Evolutionary conservation across 331 rosid species (phyloP).

Genomic region (Prunus yedoensis): DNA sequence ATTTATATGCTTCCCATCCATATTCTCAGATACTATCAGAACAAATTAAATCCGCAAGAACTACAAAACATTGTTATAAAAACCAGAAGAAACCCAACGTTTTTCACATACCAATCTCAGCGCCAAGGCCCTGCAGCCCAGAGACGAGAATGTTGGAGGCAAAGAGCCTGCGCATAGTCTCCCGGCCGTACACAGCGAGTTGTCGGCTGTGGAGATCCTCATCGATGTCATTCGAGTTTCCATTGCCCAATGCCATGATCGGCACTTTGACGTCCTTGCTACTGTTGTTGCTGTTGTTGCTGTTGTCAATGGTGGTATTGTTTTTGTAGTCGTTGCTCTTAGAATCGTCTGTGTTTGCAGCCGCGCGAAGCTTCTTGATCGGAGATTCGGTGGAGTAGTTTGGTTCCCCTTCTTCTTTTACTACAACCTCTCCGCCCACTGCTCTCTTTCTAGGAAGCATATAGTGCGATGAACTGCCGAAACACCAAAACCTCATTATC

Average conservation of each 20-base stretch:
- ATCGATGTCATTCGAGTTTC: constrained; percentile 20
- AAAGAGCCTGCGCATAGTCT: constrained; percentile 33
- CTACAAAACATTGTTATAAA: background rate
- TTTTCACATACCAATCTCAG: constrained; percentile 25
- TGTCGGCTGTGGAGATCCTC: constrained; percentile 34
- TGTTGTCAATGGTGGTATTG: background rate
- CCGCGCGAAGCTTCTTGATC: constrained; percentile 26
- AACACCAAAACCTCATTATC: constrained; percentile 13
- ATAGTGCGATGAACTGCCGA: constrained; percentile 35
- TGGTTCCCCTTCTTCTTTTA: constrained; percentile 14
- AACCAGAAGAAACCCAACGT: background rate
- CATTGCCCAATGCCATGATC: constrained; percentile 26
- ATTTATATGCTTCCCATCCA: background rate
- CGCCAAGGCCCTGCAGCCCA: constrained; percentile 29
- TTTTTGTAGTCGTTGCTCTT: constrained; percentile 4
- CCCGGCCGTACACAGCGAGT: constrained; percentile 30
- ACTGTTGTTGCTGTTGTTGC: background rate
- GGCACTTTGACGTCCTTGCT: background rate
- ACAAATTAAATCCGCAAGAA: background rate
- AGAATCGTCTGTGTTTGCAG: background rate
- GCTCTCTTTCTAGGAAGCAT: constrained; percentile 45
- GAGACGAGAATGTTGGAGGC: constrained; percentile 27
- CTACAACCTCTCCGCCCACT: constrained; percentile 32
- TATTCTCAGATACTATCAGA: background rate
- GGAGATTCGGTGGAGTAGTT: constrained; percentile 12